Evolutionary conservation across 2,329 filamentous ascomycete species (phyloP).

Genomic region (Colletotrichum tropicale): DNA sequence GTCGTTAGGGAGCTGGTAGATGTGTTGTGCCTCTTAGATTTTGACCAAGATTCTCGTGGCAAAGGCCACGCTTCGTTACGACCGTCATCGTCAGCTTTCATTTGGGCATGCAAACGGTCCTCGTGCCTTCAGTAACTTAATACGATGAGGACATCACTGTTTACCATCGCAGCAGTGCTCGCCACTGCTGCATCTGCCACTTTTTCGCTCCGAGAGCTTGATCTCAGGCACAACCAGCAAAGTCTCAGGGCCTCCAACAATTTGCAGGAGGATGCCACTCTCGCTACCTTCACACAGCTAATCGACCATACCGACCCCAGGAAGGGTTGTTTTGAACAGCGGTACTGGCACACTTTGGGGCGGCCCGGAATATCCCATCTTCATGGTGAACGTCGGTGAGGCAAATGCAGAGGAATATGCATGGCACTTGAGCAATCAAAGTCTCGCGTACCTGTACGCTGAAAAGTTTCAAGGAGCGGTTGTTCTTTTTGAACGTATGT

Average conservation of each 20-base stretch:
- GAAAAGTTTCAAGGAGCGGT: constrained; percentile 7
- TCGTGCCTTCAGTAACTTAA: not conserved
- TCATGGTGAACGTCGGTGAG: constrained; percentile 13
- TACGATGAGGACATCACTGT: not conserved
- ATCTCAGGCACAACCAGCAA: not conserved
- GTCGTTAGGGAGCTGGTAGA: not conserved
- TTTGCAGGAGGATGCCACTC: not conserved
- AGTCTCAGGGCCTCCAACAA: not conserved
- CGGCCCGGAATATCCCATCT: constrained; percentile 5
- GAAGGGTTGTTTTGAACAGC: constrained; percentile 13
- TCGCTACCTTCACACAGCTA: constrained; percentile 3
- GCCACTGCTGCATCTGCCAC: not conserved
- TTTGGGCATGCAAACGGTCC: not conserved
- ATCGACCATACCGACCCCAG: constrained; percentile 10
- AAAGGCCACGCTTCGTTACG: not conserved
- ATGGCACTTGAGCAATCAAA: not conserved
- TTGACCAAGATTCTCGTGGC: not conserved
- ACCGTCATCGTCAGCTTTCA: not conserved
- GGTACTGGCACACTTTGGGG: constrained; percentile 18
- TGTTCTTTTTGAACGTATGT: constrained; percentile 9
- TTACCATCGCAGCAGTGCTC: not conserved
- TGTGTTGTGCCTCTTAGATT: not conserved
- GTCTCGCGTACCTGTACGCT: constrained; percentile 1
- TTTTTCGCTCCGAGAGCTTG: not conserved
- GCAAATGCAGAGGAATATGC: not conserved